These are phyloP conservation scores for Inosperma sp. DNA, from an alignment of 768 basidiomycete species.

Conservation along the genomic window DNA sequence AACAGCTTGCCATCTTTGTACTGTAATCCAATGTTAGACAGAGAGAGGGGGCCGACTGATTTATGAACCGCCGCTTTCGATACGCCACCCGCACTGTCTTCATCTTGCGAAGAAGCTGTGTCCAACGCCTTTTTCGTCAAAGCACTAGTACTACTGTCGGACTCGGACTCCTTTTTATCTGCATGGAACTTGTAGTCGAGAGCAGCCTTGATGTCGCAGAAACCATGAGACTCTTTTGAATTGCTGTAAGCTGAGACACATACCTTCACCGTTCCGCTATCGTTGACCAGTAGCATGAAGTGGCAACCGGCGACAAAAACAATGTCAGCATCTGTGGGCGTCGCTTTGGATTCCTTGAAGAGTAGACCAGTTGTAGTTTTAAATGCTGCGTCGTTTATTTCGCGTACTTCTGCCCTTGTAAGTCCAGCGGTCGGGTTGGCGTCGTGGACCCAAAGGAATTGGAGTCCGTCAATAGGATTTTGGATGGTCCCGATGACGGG, in stretches of 20 bases:
- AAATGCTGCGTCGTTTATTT: background rate
- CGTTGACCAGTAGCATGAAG: background rate
- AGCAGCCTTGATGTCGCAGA: background rate
- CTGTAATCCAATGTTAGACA: background rate
- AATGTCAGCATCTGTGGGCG: background rate
- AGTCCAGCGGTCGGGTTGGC: background rate
- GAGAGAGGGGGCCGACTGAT: background rate
- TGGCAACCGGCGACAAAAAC: background rate
- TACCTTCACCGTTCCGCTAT: background rate
- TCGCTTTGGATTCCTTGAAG: background rate
- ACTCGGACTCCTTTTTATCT: background rate
- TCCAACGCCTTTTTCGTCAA: background rate
- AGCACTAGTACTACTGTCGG: background rate
- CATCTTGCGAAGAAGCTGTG: background rate
- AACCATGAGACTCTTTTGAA: background rate
- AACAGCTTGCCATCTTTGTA: background rate
- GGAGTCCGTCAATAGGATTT: background rate
- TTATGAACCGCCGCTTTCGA: background rate
- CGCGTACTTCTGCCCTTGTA: background rate
- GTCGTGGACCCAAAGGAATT: background rate
- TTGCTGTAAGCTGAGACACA: background rate
- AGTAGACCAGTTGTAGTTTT: background rate
- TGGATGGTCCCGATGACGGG: background rate
- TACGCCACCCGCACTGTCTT: background rate
- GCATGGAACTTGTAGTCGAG: background rate